phyloP scores from a whole-genome alignment of 108 stramenopile genomes.

The Discostella pseudostelligera region DNA sequence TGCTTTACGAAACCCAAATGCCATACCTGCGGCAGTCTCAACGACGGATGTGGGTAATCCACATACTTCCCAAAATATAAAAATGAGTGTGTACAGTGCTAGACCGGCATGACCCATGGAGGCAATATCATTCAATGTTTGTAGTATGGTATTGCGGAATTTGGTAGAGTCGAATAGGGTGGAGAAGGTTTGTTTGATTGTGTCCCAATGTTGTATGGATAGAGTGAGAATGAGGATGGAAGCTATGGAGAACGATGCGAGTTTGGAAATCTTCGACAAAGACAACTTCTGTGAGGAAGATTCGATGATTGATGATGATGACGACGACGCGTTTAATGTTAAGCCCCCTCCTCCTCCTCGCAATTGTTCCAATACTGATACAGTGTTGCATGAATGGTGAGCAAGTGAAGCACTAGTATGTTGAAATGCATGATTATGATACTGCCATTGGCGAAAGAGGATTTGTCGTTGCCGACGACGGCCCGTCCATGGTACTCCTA shows the following conservation, averaged over 20 bases:
- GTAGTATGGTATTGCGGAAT: constrained; percentile 26
- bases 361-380: background rate
- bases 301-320: background rate
- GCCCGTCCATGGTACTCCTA: no score
- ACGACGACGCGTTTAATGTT: background rate
- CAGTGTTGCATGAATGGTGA: no score
- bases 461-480: no score
- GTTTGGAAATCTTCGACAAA: constrained; percentile 1
- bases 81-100: constrained; percentile 12
- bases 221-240: constrained; percentile 2
- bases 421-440: no score
- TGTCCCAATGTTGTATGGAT: constrained; percentile 9
- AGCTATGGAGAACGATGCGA: background rate
- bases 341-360: background rate
- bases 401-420: no score
- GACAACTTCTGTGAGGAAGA: background rate
- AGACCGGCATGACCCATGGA: constrained; percentile 19
- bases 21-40: constrained; percentile 41
- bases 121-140: constrained; percentile 20
- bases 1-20: constrained; percentile 32
- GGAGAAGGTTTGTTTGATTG: constrained; percentile 5
- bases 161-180: constrained; percentile 20
- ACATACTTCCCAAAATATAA: constrained; percentile 31
- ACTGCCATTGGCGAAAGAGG: no score
- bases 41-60: constrained; percentile 43